These are phyloP conservation scores for Talaromyces sp. DNA, from an alignment of 2,329 filamentous ascomycete genomes.

Conservation along the genomic window DNA sequence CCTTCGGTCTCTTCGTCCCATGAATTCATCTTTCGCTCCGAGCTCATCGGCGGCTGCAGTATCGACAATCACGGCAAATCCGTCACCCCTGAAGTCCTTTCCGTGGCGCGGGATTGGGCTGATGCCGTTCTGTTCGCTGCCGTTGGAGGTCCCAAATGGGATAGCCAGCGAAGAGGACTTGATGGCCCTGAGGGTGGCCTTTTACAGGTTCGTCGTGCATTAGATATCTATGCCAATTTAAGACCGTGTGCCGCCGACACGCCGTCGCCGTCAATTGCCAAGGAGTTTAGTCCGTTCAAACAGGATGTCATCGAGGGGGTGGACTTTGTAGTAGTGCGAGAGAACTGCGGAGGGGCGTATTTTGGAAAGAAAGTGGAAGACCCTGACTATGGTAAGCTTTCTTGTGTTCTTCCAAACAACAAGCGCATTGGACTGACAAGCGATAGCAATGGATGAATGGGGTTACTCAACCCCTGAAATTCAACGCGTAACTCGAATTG, in stretches of 20 bases:
- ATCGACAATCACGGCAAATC: constrained; percentile 72
- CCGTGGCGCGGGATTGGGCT: constrained; percentile 65
- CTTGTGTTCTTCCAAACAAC: constrained; percentile 28
- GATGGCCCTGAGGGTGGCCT: constrained; percentile 86
- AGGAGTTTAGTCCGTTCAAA: constrained; percentile 77
- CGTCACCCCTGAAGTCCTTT: constrained; percentile 72
- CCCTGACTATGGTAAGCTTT: constrained; percentile 24
- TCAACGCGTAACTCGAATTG: constrained; percentile 73
- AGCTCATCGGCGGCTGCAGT: constrained; percentile 79
- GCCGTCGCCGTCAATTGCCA: constrained; percentile 64
- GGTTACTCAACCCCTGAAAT: constrained; percentile 78
- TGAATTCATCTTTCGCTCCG: constrained; percentile 76
- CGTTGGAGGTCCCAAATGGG: constrained; percentile 91
- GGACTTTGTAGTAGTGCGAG: constrained; percentile 62
- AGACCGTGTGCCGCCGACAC: constrained; percentile 72
- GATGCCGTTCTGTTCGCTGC: constrained; percentile 84
- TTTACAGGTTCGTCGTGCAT: constrained; percentile 77
- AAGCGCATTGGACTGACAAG: constrained; percentile 38
- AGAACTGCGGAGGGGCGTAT: constrained; percentile 41
- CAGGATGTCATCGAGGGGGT: constrained; percentile 73
- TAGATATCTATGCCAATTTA: constrained; percentile 85
- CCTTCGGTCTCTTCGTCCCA: constrained; percentile 54
- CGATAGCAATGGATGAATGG: constrained; percentile 65
- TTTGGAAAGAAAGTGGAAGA: constrained; percentile 36
- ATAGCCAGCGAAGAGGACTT: constrained; percentile 56